Evolutionary conservation across 371 early-diverging fungal species (phyloP).

Genomic region (Mucor sp.): DNA sequence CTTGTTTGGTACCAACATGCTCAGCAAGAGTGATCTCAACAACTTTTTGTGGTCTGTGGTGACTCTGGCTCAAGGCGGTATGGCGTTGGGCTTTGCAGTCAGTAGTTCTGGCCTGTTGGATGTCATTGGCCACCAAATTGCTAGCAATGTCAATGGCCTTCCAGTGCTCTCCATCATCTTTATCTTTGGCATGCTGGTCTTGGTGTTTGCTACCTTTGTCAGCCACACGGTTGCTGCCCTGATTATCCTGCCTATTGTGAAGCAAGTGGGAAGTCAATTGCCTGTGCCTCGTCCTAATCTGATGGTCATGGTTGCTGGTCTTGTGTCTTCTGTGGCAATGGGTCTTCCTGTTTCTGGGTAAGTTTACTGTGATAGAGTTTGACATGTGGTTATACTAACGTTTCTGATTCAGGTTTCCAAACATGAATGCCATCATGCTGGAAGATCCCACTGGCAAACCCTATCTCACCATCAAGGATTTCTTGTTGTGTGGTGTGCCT

Average conservation of each 20-base stretch:
- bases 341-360: constrained; percentile 90
- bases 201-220: constrained; percentile 89
- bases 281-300: constrained; percentile 84
- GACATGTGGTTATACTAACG: not conserved
- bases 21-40: constrained; percentile 95
- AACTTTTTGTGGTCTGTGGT: constrained; percentile 93
- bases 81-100: constrained; percentile 90
- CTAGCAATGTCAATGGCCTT: constrained; percentile 67
- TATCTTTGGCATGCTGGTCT: constrained; percentile 65
- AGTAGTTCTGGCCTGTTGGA: constrained; percentile 80
- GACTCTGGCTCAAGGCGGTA: constrained; percentile 94
- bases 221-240: constrained; percentile 93
- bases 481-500: constrained; percentile 85
- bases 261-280: constrained; percentile 71
- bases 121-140: constrained; percentile 58
- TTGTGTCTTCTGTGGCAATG: constrained; percentile 54
- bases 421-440: constrained; percentile 94
- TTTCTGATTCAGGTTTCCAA: constrained; percentile 55
- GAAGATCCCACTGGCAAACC: constrained; percentile 90
- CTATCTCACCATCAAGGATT: constrained; percentile 83
- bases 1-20: constrained; percentile 87
- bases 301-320: constrained; percentile 79
- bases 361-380: not conserved
- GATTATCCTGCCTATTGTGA: constrained; percentile 82
- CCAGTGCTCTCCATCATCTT: constrained; percentile 62